phyloP scores from a whole-genome alignment of 2,329 filamentous ascomycete genomes.

The Beauveria sp. region DNA sequence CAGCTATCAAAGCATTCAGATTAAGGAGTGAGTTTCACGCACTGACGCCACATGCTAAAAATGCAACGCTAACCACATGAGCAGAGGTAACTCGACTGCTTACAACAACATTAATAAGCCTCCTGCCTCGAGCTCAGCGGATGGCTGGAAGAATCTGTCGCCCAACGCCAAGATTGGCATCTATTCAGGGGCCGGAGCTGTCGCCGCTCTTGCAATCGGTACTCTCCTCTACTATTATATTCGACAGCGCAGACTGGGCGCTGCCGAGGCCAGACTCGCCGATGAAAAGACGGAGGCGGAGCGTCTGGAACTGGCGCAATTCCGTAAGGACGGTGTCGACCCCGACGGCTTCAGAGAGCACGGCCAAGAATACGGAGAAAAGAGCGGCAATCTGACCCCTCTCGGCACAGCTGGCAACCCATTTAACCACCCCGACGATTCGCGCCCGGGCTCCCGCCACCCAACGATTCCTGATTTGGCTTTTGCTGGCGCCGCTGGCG shows the following conservation, averaged over 20 bases:
- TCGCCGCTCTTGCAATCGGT: conserved; percentile 34
- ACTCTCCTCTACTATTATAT: conserved; percentile 46
- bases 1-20: conserved; percentile 56
- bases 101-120: conserved; percentile 33
- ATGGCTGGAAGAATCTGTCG: conserved; percentile 50
- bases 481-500: conserved; percentile 1
- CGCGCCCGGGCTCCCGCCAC: conserved; percentile 5
- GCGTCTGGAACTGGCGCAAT: conserved; percentile 43
- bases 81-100: conserved; percentile 51
- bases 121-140: conserved; percentile 35
- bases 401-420: conserved; percentile 2
- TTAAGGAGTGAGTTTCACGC: conserved; percentile 39
- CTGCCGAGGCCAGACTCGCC: conserved; percentile 41
- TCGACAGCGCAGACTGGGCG: conserved; percentile 45
- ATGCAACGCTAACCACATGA: conserved; percentile 15
- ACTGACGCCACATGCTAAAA: neutral
- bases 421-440: conserved; percentile 7
- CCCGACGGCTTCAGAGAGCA: conserved; percentile 36
- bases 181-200: conserved; percentile 39
- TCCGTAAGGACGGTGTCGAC: conserved; percentile 39
- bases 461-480: neutral
- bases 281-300: conserved; percentile 38
- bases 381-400: neutral
- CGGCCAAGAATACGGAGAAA: conserved; percentile 17
- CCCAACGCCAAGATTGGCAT: conserved; percentile 43